Conservation (phyloP, 164 flowering plant genomes). For the Malania oleifera region DNA sequence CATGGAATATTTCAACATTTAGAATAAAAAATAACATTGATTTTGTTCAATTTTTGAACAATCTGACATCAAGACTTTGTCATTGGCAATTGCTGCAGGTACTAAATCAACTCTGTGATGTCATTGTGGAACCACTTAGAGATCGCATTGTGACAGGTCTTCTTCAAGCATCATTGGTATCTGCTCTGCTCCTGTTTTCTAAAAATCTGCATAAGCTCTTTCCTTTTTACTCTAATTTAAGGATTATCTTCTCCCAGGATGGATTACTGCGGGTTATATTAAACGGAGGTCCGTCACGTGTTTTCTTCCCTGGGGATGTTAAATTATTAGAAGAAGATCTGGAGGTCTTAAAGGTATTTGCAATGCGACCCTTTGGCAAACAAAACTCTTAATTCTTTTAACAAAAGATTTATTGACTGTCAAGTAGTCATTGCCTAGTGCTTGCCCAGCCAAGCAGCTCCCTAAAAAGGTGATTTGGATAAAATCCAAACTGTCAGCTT, state of each 20-base stretch:
- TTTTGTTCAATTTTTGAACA: no score
- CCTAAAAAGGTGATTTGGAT: no score
- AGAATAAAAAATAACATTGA: no score
- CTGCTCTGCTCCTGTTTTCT: conserved; percentile 12
- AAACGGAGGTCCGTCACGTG: conserved; percentile 92
- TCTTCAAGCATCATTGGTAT: conserved; percentile 92
- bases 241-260: conserved; percentile 46
- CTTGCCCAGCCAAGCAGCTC: no score
- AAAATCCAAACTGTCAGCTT: no score
- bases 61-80: no score
- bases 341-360: conserved; percentile 75
- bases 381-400: neutral
- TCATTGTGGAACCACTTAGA: conserved; percentile 82
- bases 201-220: neutral
- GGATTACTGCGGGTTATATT: conserved; percentile 84
- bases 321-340: conserved; percentile 83
- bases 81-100: conserved; percentile 43
- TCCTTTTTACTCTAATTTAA: neutral
- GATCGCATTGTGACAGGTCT: conserved; percentile 92
- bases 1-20: no score
- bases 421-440: no score
- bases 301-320: conserved; percentile 67
- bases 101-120: conserved; percentile 71
- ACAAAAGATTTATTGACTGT: no score
- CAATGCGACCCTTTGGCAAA: neutral